These are phyloP conservation scores for Podosphaera fusca DNA, from an alignment of 2,329 filamentous ascomycete species.

Conservation along the genomic window DNA sequence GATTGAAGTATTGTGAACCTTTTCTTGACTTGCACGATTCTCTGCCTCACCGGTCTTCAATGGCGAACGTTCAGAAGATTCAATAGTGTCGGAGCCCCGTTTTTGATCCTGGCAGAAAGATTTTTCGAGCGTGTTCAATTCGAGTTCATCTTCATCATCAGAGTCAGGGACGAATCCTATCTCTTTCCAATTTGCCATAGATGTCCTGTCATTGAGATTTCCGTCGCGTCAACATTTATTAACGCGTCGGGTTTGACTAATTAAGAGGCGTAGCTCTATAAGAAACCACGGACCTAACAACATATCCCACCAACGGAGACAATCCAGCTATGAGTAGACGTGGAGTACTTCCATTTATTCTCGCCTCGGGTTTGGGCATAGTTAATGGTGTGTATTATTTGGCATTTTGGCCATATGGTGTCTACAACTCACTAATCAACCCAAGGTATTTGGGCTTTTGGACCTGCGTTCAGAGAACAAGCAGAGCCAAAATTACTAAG, in stretches of 20 bases:
- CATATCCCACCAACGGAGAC: background rate
- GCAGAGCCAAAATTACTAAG: background rate
- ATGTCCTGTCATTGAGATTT: background rate
- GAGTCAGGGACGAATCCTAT: constrained; percentile 17
- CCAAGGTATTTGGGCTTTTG: constrained; percentile 13
- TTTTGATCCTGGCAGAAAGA: background rate
- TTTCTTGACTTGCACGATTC: background rate
- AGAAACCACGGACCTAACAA: background rate
- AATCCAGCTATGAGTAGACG: constrained; percentile 12
- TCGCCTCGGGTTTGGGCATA: constrained; percentile 14
- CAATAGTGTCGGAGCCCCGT: background rate
- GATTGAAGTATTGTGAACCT: background rate
- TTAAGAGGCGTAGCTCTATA: background rate
- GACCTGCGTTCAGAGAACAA: constrained; percentile 13
- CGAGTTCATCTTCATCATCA: constrained; percentile 15
- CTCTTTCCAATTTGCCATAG: constrained; percentile 17
- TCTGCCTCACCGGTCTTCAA: background rate
- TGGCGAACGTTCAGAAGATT: background rate
- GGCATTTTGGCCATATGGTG: background rate
- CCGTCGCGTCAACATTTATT: background rate
- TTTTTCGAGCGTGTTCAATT: constrained; percentile 2
- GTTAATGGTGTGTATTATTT: constrained; percentile 11
- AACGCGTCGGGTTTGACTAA: background rate
- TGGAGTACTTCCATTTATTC: constrained; percentile 11
- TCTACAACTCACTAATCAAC: background rate